phyloP scores from a whole-genome alignment of 805 yeast species.

The Kuraishia hungarica region DNA sequence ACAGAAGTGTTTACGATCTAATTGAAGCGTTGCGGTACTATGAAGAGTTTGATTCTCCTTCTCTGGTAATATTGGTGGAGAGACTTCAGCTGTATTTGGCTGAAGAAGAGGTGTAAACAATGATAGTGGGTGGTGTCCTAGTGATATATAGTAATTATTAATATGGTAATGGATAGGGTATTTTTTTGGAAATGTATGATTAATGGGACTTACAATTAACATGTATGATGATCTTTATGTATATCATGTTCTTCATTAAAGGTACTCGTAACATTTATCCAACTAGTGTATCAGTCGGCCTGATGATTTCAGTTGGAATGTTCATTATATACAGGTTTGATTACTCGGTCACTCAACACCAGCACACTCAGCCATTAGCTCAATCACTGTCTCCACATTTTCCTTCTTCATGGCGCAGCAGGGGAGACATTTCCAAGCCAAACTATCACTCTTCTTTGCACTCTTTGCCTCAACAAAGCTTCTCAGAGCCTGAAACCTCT shows the following conservation, averaged over 20 bases:
- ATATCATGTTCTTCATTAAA: neutral
- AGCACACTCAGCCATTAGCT: constrained; percentile 61
- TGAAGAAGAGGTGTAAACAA: neutral
- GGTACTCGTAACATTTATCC: too few relatives aligned
- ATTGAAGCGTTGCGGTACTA: constrained; percentile 34
- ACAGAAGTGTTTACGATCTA: constrained; percentile 34
- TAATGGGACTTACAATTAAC: neutral
- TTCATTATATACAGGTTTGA: neutral
- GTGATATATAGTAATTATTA: too few relatives aligned
- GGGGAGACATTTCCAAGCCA: constrained; percentile 67
- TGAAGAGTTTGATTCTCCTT: constrained; percentile 43
- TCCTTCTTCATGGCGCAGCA: constrained; percentile 72
- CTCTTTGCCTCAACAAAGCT: constrained; percentile 29
- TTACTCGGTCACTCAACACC: constrained; percentile 7
- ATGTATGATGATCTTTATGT: neutral
- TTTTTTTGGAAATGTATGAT: neutral
- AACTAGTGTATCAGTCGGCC: neutral
- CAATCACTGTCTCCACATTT: constrained; percentile 62
- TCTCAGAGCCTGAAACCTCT: constrained; percentile 36
- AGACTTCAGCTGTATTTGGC: constrained; percentile 23
- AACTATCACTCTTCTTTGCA: neutral
- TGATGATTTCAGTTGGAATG: too few relatives aligned
- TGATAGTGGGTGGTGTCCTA: too few relatives aligned
- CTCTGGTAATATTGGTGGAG: constrained; percentile 32
- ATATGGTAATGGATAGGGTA: neutral